Conservation (phyloP, 331 rosid species). For the Erythrophleum ivorense region DNA sequence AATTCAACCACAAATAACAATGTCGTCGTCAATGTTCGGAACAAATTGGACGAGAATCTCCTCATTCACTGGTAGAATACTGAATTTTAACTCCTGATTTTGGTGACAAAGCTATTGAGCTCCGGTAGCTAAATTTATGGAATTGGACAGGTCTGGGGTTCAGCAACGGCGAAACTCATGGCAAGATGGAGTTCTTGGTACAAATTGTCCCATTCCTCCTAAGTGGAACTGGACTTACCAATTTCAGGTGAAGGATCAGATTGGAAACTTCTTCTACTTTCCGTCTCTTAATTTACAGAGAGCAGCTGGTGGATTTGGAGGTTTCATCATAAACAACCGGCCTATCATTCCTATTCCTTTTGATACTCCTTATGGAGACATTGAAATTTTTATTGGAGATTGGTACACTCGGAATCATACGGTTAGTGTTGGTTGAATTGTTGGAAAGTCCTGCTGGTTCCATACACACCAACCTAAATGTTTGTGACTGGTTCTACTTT, state of each 20-base stretch:
- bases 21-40: conserved; percentile 67
- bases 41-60: conserved; percentile 74
- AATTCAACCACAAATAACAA: conserved; percentile 74
- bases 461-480: conserved; percentile 4
- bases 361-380: conserved; percentile 63
- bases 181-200: conserved; percentile 80
- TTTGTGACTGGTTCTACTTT: conserved; percentile 30
- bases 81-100: conserved; percentile 5
- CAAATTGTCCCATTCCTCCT: conserved; percentile 78
- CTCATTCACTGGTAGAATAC: conserved; percentile 64
- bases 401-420: conserved; percentile 77
- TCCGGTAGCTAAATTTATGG: conserved; percentile 17
- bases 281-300: conserved; percentile 75
- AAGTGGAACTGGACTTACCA: conserved; percentile 85
- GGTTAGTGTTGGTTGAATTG: conserved; percentile 52
- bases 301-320: conserved; percentile 75
- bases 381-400: conserved; percentile 65
- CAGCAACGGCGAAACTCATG: conserved; percentile 75
- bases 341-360: conserved; percentile 67
- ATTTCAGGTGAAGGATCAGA: conserved; percentile 78
- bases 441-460: background rate
- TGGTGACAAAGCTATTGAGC: background rate
- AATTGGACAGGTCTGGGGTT: conserved; percentile 63
- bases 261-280: conserved; percentile 76
- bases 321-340: conserved; percentile 61